A percentile compares a stretch with the other conserved stretches of the same genome.
phyloP scores from a whole-genome alignment of 306 rosid genomes.

The Malus domestica region ASM211411v1 NC_041790.1:8803501-8804000 shows the following conservation, averaged over 20 bases:
- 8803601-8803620: neutral
- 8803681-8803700: too few species aligned
- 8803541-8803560: neutral
- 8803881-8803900: conserved; percentile 26
- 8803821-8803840: conserved; percentile 39
- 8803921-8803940: conserved; percentile 28
- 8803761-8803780: conserved; percentile 27
- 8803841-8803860: conserved; percentile 44
- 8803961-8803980: conserved; percentile 39
- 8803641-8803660: neutral
- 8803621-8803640: neutral
- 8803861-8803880: conserved; percentile 36
- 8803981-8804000: conserved; percentile 27
- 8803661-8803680: neutral
- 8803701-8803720: too few species aligned
- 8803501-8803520: too few species aligned
- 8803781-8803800: conserved; percentile 37
- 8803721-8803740: neutral
- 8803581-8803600: neutral
- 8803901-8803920: conserved; percentile 35
- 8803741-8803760: neutral
- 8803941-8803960: conserved; percentile 32
- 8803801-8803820: conserved; percentile 27
- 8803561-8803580: neutral
- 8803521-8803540: too few species aligned